Evolutionary conservation across 2,329 filamentous ascomycete species (phyloP), one percentile per base, ranked within the genome.

Genomic region (Botrytis deweyae): DNA sequence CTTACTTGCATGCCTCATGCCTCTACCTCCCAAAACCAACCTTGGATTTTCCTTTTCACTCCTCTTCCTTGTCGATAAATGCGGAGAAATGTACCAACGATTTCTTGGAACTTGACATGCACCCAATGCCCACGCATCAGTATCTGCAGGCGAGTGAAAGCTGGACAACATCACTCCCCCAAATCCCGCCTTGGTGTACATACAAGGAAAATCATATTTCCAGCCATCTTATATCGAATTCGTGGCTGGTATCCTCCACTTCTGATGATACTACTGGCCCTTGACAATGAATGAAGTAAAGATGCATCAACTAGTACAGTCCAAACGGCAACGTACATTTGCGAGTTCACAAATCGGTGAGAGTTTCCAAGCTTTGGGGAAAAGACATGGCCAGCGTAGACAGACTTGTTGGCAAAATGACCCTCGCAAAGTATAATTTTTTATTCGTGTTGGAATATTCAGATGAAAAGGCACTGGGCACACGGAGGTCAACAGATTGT

Each of bases 181-280:
- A 46, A 65, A 46, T 65, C n/a, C 62, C 42, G 62, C 40, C 59
- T 6, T 16, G 14, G 52, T 33, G 52, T 7, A 1, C 25, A 16
- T 29, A 33, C n/a, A 58, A 58, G 52, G 52, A 58, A 58, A 58
- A 58, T 18, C 14, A 58, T 18, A 2, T 49, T 36, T 46, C 63
- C 42, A 66, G 63, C 42, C 63, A 66, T 66, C 62, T 65, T 14
- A 10, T 62, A 64, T 20, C 1, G 62, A 65, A 46, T 46, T 65
- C 62, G 62, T 65, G 62, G 62, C 62, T 46, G 62, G 62, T 29
- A 65, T 44, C 62, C 62, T 65, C 62, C n/a, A 65, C 40, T 46
- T 33, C 40, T 8, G 9, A 20, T 1, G 18, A 64, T 46, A 1
- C 40, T 64, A 64, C 36, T 64, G 62, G 62, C 5, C 8, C 18